phyloP scores from a whole-genome alignment of 2,329 filamentous ascomycete genomes.

The Xylariales sp. region DNA sequence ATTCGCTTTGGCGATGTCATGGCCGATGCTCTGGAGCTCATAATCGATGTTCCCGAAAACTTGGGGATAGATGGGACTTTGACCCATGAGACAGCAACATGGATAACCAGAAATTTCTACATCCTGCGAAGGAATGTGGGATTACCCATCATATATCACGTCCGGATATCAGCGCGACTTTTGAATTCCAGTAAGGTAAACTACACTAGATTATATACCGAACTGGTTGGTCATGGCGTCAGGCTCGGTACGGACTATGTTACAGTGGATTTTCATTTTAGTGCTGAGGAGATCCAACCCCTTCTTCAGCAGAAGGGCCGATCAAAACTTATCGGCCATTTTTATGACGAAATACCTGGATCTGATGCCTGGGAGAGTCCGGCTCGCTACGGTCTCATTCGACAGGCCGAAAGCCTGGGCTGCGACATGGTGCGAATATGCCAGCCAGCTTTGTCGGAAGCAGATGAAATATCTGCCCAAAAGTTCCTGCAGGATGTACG shows the following conservation, averaged over 20 bases:
- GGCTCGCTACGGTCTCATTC: neutral
- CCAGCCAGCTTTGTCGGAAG: neutral
- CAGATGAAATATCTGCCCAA: neutral
- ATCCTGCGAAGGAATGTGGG: neutral
- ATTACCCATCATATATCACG: neutral
- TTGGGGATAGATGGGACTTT: neutral
- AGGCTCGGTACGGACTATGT: neutral
- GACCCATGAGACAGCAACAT: neutral
- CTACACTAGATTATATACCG: neutral
- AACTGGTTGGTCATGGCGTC: neutral
- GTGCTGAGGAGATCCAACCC: too few species aligned
- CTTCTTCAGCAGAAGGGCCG: neutral
- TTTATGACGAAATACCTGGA: neutral
- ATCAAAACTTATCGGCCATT: neutral
- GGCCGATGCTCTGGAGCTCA: conserved; percentile 2
- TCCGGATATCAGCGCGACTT: neutral
- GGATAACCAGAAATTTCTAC: neutral
- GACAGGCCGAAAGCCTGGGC: neutral
- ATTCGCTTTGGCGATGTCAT: neutral
- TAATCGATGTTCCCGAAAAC: neutral
- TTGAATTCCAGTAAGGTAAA: neutral
- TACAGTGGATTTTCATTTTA: neutral
- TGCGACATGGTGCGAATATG: conserved; percentile 2
- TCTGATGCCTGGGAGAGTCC: neutral
- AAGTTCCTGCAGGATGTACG: neutral